phyloP scores from a whole-genome alignment of 441 rosid species.

The Brassica balearica region DNA sequence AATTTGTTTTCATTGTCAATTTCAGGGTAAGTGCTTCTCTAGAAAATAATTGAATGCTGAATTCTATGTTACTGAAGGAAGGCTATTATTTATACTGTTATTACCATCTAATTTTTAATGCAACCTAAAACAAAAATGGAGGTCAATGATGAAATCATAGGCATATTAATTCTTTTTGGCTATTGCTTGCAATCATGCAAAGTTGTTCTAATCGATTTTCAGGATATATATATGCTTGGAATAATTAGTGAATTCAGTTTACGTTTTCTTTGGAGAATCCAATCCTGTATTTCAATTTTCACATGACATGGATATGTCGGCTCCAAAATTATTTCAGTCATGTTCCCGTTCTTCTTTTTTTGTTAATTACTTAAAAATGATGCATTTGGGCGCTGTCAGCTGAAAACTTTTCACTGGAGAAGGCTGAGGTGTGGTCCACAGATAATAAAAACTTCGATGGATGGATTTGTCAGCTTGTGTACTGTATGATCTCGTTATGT shows the following conservation, averaged over 20 bases:
- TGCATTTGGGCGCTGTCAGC: constrained; percentile 53
- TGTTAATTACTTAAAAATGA: constrained; percentile 24
- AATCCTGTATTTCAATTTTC: constrained; percentile 10
- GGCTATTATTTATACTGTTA: constrained; percentile 5
- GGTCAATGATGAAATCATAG: constrained; percentile 26
- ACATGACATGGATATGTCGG: constrained; percentile 16
- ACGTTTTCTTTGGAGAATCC: background rate
- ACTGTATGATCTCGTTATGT: constrained; percentile 76
- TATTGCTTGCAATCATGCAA: constrained; percentile 25
- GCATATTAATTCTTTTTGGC: constrained; percentile 14
- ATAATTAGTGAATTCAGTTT: constrained; percentile 14
- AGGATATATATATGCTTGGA: constrained; percentile 8
- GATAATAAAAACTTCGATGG: constrained; percentile 70
- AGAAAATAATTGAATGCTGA: constrained; percentile 28
- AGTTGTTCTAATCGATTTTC: constrained; percentile 9
- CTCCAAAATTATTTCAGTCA: constrained; percentile 15
- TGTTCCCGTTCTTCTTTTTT: constrained; percentile 27
- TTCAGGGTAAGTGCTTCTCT: constrained; percentile 8
- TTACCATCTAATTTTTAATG: constrained; percentile 16
- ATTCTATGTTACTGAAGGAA: constrained; percentile 11
- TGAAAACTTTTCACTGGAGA: constrained; percentile 68
- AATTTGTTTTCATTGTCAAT: constrained; percentile 21
- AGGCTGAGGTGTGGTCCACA: constrained; percentile 84
- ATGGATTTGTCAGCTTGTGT: constrained; percentile 95
- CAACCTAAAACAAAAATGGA: constrained; percentile 23